Conservation (phyloP, 805 yeast genomes). For the Wickerhamiella hasegawae region DNA sequence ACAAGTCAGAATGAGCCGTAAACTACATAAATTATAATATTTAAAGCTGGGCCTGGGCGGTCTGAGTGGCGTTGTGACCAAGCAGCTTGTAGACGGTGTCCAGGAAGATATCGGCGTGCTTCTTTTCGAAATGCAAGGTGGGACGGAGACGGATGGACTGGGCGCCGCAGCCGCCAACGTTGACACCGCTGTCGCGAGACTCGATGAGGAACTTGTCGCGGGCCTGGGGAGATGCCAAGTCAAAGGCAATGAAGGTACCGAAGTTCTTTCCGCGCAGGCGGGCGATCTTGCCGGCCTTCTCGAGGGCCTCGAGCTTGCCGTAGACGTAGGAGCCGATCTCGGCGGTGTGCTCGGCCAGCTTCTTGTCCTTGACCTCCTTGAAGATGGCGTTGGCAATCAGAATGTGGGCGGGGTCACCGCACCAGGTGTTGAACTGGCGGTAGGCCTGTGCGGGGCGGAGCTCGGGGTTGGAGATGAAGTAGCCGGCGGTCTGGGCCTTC, state of each 20-base stretch:
- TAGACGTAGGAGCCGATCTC: slow-evolving; percentile 56
- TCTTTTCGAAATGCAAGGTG: slow-evolving; percentile 57
- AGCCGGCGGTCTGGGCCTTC: slow-evolving; percentile 83
- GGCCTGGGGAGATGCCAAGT: slow-evolving; percentile 33
- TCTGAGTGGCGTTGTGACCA: no score
- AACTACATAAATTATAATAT: no score
- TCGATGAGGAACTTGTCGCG: slow-evolving; percentile 48
- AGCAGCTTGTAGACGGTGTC: slow-evolving; percentile 28
- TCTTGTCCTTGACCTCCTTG: slow-evolving; percentile 43
- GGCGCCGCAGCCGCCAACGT: slow-evolving; percentile 77
- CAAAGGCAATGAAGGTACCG: slow-evolving; percentile 78
- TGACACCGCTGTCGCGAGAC: slow-evolving; percentile 51
- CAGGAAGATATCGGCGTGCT: slow-evolving; percentile 58
- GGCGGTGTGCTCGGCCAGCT: slow-evolving; percentile 38
- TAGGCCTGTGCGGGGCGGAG: slow-evolving; percentile 61
- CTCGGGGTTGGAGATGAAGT: slow-evolving; percentile 60
- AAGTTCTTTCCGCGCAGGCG: slow-evolving; percentile 59
- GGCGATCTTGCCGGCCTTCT: slow-evolving; percentile 36
- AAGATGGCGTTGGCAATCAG: slow-evolving; percentile 61
- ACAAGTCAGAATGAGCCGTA: no score
- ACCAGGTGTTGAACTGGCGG: slow-evolving; percentile 89
- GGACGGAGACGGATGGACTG: slow-evolving; percentile 71
- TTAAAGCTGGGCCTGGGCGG: no score
- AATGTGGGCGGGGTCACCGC: slow-evolving; percentile 78
- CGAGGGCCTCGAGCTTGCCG: slow-evolving; percentile 36